Base-by-base conservation (phyloP, 805 yeast genomes). In the Kodamaea fukazawae region DNA sequence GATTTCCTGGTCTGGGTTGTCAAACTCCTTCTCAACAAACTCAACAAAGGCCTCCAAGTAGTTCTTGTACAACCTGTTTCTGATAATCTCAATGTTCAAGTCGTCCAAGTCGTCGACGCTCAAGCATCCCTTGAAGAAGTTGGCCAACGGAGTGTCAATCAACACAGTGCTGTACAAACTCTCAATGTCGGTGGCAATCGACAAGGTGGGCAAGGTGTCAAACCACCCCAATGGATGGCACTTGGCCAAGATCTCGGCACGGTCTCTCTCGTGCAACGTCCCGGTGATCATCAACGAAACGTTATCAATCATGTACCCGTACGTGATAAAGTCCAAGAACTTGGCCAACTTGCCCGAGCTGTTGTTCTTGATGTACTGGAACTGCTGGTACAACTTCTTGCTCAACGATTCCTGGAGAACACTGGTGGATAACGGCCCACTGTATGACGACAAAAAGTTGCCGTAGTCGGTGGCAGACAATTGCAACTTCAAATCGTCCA, bases 171-270 rank as follows among this genome's bases (percentile, higher is more conserved):
- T 84, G 67, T 91, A 93, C 53, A 93, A 74, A n/a, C 93, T 80
- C 54, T 89, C 96, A 42, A 91, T 79, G 63, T 91, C 98, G 2
- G 96, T 88, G 34, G 98, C 97, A 36, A 91, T 93, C 11, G 93
- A 79, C 43, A 93, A 73, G 0, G 98, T 79, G 26, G 99, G 99
- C 51, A 93, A 77, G 6, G 98, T 91, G 53, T 93, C 99, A 57
- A 93, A 93, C 96, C 97, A 90, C 32, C 99, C 99, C 52, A 93
- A 73, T 0, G 99, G 99, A 60, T 93, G 96, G 61, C 96, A 89
- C 59, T 96, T 81, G 43, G 81, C 80, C 55, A 93, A 74, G 38
- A 95, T 83, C 57, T 93, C 99, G 30, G 79, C 66, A 56, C 86
- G 81, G 63, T 95, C 96, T 55, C 98, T 78, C 57, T 90, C 95